Conservation (phyloP, 2,329 filamentous ascomycete species). For the Penicillium digitatum region DNA sequence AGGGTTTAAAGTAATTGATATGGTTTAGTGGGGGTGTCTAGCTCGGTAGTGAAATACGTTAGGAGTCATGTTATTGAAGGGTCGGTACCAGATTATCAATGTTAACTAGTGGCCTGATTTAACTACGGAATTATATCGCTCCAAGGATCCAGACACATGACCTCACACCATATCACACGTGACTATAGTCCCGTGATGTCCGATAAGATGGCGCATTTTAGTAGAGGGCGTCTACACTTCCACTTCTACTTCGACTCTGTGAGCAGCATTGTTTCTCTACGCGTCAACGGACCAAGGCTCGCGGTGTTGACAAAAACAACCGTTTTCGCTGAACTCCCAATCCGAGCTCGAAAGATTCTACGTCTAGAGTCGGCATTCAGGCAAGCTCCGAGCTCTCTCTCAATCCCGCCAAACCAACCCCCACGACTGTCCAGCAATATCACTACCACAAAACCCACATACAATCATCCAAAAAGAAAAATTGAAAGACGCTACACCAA, state of each 20-base stretch:
- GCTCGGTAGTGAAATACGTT: too few relatives aligned
- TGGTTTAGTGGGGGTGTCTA: too few relatives aligned
- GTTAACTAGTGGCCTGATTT: too few relatives aligned
- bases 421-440: background rate
- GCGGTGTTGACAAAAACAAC: background rate
- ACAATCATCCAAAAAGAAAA: too few relatives aligned
- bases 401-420: background rate
- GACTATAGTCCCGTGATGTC: background rate
- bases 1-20: too few relatives aligned
- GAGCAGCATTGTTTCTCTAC: background rate
- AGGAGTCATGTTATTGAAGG: too few relatives aligned
- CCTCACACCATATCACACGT: background rate
- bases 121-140: too few relatives aligned
- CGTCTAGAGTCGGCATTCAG: background rate
- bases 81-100: too few relatives aligned
- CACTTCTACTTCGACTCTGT: background rate
- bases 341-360: background rate
- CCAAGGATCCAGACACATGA: background rate
- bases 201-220: conserved; percentile 6
- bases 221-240: background rate
- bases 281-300: background rate
- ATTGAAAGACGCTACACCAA: background rate
- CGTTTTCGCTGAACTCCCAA: background rate
- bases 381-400: background rate
- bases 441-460: background rate